Evolutionary conservation across 225 moss, liverwort and hornwort genomes (phyloP).

Genomic region (Climacium dendroides): DNA sequence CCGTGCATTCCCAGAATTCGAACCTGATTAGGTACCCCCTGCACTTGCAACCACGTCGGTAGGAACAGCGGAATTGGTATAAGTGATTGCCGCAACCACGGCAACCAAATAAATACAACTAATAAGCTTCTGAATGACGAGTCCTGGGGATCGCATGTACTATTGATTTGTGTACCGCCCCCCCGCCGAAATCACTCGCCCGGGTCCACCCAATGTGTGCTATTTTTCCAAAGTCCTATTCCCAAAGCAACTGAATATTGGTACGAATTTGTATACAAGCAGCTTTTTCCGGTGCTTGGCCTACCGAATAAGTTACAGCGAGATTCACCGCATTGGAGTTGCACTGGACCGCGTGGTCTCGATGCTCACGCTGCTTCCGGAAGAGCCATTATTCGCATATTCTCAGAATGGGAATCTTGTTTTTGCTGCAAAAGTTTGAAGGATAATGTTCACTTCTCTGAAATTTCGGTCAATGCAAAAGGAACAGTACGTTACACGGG

Average conservation of each 20-base stretch:
- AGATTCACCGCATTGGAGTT: neutral
- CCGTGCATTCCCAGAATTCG: neutral
- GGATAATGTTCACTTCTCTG: neutral
- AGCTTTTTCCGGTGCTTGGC: neutral
- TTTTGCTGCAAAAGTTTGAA: neutral
- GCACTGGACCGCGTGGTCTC: neutral
- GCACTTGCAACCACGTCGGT: neutral
- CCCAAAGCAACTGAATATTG: neutral
- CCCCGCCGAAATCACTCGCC: neutral
- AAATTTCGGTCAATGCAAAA: neutral
- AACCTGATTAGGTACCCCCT: neutral
- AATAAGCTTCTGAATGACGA: neutral
- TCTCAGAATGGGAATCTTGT: neutral
- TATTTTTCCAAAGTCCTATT: neutral
- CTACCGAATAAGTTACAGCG: neutral
- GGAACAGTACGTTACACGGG: too few relatives aligned
- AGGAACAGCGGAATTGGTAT: neutral
- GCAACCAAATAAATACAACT: neutral
- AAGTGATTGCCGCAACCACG: neutral
- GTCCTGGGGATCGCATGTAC: neutral
- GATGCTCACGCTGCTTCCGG: neutral
- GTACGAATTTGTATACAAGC: neutral
- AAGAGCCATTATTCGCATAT: neutral
- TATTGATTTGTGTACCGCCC: neutral
- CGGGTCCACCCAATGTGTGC: neutral